Evolutionary conservation across 148 eudicot genomes (phyloP).

Genomic region (Silene uniflora): DNA sequence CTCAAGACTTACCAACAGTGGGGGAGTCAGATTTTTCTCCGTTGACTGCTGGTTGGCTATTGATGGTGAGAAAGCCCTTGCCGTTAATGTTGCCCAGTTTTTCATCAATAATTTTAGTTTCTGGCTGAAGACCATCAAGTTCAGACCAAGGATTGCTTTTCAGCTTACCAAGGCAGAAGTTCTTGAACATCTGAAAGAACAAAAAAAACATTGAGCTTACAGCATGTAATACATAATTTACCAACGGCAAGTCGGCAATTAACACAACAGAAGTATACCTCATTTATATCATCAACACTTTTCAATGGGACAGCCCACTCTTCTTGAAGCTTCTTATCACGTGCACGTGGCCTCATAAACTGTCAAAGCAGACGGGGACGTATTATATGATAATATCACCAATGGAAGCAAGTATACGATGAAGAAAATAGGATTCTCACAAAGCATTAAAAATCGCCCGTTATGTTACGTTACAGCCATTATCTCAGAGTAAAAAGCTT

Average conservation of each 20-base stretch:
- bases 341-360: slow-evolving; percentile 91
- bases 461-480: not conserved
- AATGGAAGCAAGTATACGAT: not conserved
- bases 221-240: not conserved
- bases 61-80: slow-evolving; percentile 89
- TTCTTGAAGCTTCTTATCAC: slow-evolving; percentile 77
- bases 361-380: slow-evolving; percentile 27
- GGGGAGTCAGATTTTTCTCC: slow-evolving; percentile 83
- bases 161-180: slow-evolving; percentile 77
- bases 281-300: slow-evolving; percentile 63
- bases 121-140: slow-evolving; percentile 95
- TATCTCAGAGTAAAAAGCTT: not conserved
- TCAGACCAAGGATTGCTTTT: slow-evolving; percentile 95
- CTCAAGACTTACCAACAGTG: slow-evolving; percentile 57
- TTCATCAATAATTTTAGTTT: slow-evolving; percentile 79
- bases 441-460: not conserved
- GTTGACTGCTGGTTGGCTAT: slow-evolving; percentile 95
- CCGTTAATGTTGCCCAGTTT: slow-evolving; percentile 55
- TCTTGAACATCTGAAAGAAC: slow-evolving; percentile 62
- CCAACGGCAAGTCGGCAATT: not conserved
- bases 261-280: slow-evolving; percentile 38
- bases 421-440: not conserved
- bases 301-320: slow-evolving; percentile 87
- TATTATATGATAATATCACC: not conserved
- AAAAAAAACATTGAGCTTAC: not conserved